Evolutionary conservation across 2,329 filamentous ascomycete species (phyloP).

Genomic region (Fusarium xylarioides): DNA sequence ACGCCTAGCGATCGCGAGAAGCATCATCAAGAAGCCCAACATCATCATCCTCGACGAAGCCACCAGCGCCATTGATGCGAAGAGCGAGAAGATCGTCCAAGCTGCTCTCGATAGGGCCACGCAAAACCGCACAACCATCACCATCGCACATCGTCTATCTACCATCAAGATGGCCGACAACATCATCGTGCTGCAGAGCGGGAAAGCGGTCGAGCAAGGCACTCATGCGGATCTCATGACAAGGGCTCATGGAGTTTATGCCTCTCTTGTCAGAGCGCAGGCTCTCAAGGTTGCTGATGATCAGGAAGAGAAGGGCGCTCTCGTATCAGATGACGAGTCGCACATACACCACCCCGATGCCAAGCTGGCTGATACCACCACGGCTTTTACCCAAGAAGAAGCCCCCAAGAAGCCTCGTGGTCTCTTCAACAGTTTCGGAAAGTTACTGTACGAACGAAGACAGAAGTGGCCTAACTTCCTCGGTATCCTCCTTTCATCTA

Average conservation of each 20-base stretch:
- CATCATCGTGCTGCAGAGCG: conserved; percentile 71
- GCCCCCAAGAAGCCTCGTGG: not conserved
- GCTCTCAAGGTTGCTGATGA: not conserved
- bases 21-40: conserved; percentile 61
- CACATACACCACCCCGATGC: not conserved
- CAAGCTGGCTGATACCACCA: not conserved
- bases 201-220: conserved; percentile 68
- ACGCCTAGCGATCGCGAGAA: conserved; percentile 64
- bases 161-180: conserved; percentile 70
- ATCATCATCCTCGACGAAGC: conserved; percentile 76
- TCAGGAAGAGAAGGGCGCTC: not conserved
- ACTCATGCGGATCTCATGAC: conserved; percentile 66
- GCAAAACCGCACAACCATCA: conserved; percentile 66
- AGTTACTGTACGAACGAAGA: conserved; percentile 32
- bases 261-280: conserved; percentile 39
- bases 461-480: conserved; percentile 40
- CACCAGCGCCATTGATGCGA: conserved; percentile 62
- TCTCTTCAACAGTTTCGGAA: conserved; percentile 25
- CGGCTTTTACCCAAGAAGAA: not conserved
- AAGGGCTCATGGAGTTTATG: conserved; percentile 50
- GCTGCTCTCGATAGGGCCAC: conserved; percentile 50
- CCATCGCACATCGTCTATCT: conserved; percentile 70
- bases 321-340: not conserved
- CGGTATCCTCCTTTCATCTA: conserved; percentile 37
- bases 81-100: conserved; percentile 55